phyloP scores from a whole-genome alignment of 2,329 filamentous ascomycete species.

The Aspergillus sp. region DNA sequence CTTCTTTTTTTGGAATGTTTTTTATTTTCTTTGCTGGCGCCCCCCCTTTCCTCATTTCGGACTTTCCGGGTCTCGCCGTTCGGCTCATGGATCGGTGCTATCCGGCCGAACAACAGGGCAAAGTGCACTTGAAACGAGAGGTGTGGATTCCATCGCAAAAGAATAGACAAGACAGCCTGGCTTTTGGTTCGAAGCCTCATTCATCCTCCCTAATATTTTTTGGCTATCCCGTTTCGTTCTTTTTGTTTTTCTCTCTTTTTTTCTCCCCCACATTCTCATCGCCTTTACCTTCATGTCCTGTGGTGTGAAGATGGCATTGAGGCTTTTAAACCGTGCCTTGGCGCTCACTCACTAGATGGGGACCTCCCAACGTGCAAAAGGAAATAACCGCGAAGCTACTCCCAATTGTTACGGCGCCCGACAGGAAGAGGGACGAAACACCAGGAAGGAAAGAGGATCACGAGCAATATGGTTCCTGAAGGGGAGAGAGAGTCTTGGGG shows the following conservation, averaged over 20 bases:
- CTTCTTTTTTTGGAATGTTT: too few species aligned
- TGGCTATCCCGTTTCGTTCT: not conserved
- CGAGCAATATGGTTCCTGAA: not conserved
- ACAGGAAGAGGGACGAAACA: not conserved
- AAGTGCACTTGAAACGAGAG: not conserved
- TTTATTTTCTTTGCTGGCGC: not conserved
- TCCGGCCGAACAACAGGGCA: not conserved
- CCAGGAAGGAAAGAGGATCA: not conserved
- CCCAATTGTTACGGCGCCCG: too few species aligned
- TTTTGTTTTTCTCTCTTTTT: too few species aligned
- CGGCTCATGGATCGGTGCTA: not conserved
- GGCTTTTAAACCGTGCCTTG: too few species aligned
- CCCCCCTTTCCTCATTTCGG: not conserved
- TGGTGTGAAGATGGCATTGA: too few species aligned
- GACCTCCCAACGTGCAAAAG: too few species aligned
- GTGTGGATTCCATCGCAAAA: not conserved
- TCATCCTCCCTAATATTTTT: not conserved
- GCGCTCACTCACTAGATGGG: too few species aligned
- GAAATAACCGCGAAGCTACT: too few species aligned
- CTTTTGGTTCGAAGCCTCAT: not conserved
- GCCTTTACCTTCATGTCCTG: too few species aligned
- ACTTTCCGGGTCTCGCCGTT: constrained; percentile 1
- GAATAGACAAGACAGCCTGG: not conserved
- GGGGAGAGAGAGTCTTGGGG: not conserved
- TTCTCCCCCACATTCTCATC: too few species aligned